phyloP scores from a whole-genome alignment of 345 rosid species.

The Kernera saxatilis region DNA sequence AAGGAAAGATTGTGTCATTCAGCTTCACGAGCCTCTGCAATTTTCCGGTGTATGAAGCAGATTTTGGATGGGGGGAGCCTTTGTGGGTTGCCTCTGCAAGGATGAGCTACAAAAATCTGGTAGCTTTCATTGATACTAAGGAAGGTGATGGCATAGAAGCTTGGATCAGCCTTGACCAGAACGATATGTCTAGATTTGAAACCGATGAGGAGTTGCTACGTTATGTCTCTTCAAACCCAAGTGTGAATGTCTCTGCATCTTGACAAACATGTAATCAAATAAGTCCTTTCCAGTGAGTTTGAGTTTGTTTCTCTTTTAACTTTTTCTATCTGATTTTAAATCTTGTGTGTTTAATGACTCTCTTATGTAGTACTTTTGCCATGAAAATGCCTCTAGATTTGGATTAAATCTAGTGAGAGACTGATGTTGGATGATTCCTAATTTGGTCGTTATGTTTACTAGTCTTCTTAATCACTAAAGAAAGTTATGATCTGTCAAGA shows the following conservation, averaged over 20 bases:
- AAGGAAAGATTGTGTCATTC: slow-evolving; percentile 25
- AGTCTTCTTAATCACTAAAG: neutral
- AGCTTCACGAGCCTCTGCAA: slow-evolving; percentile 20
- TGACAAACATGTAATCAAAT: neutral
- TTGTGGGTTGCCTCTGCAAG: slow-evolving; percentile 19
- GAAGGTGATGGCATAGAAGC: slow-evolving; percentile 21
- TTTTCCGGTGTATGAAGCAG: slow-evolving; percentile 16
- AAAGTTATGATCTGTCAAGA: neutral
- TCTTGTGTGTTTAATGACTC: neutral
- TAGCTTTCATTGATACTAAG: slow-evolving; percentile 11
- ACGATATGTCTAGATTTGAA: slow-evolving; percentile 17
- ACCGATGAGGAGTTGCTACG: slow-evolving; percentile 10
- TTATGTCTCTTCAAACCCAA: slow-evolving; percentile 10
- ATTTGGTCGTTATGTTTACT: neutral
- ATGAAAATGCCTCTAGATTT: neutral
- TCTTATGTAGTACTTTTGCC: neutral
- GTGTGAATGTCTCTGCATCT: slow-evolving; percentile 3
- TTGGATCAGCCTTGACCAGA: slow-evolving; percentile 20
- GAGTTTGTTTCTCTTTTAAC: neutral
- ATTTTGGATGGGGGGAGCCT: slow-evolving; percentile 27
- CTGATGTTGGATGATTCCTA: neutral
- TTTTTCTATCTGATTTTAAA: neutral
- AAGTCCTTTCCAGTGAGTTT: neutral
- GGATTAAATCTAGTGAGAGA: neutral
- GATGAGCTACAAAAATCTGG: slow-evolving; percentile 12